These are phyloP conservation scores for Scheffersomyces parashehatae DNA, from an alignment of 1,139 yeast species.

Conservation along the genomic window DNA sequence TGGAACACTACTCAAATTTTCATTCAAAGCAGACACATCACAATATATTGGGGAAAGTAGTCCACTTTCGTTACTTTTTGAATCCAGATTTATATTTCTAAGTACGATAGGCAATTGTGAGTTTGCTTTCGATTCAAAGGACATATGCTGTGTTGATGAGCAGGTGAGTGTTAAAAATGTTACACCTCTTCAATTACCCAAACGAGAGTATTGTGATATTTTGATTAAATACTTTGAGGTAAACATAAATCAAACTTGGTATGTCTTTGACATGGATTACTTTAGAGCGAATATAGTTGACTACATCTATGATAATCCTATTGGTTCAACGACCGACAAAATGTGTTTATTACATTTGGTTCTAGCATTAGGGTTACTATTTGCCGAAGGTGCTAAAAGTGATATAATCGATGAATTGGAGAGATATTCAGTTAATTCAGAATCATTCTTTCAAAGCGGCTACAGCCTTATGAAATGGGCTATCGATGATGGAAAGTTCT, in stretches of 20 bases:
- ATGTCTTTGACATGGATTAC: constrained; percentile 15
- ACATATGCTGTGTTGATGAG: constrained; percentile 24
- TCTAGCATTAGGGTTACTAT: constrained; percentile 43
- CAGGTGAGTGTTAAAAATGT: constrained; percentile 18
- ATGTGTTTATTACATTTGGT: constrained; percentile 31
- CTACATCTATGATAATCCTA: constrained; percentile 28
- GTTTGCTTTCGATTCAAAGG: constrained; percentile 3
- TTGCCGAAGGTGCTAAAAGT: constrained; percentile 19
- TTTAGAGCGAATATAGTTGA: constrained; percentile 22
- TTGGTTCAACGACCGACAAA: constrained; percentile 7
- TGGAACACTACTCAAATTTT: not conserved
- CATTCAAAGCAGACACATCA: not conserved
- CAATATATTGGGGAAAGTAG: not conserved
- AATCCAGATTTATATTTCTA: not conserved
- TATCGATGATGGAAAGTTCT: constrained; percentile 38
- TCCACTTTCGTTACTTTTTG: not conserved
- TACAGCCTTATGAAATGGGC: constrained; percentile 26
- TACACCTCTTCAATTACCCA: constrained; percentile 27
- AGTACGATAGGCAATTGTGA: not conserved
- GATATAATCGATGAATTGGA: constrained; percentile 14
- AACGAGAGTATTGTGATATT: constrained; percentile 10
- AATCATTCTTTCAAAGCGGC: constrained; percentile 33
- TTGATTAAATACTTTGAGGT: constrained; percentile 29
- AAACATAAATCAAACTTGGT: constrained; percentile 35
- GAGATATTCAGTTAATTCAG: constrained; percentile 8